phyloP scores from a whole-genome alignment of 306 rosid genomes.

The Dryas drummondii region DNA sequence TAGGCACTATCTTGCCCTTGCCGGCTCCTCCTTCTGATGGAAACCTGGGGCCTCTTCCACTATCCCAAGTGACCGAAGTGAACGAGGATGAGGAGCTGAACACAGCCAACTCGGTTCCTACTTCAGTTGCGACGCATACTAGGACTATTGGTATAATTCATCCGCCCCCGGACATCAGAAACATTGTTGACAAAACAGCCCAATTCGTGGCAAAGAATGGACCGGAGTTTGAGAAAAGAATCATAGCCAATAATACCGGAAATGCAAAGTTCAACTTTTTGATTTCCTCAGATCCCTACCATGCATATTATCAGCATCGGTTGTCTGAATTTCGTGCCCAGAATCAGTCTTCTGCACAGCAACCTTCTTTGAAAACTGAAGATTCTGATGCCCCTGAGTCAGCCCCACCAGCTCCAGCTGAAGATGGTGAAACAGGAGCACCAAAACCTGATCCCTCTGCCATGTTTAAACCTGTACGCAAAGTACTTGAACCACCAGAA shows the following conservation, averaged over 20 bases:
- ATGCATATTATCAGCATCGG: conserved; percentile 90
- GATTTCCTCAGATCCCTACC: conserved; percentile 71
- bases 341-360: conserved; percentile 55
- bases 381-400: conserved; percentile 50
- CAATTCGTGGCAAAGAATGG: conserved; percentile 91
- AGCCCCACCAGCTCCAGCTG: conserved; percentile 30
- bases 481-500: conserved; percentile 89
- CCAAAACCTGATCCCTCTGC: conserved; percentile 64
- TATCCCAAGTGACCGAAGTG: conserved; percentile 46
- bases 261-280: conserved; percentile 83
- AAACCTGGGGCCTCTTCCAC: conserved; percentile 60
- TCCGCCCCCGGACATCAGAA: conserved; percentile 85
- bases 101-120: conserved; percentile 36
- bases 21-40: conserved; percentile 88
- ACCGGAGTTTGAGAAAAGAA: conserved; percentile 87
- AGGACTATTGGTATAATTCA: conserved; percentile 92
- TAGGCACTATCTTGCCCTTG: conserved; percentile 68
- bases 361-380: conserved; percentile 33
- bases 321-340: conserved; percentile 81
- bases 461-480: conserved; percentile 62
- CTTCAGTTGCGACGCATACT: conserved; percentile 76
- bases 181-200: conserved; percentile 86
- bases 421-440: conserved; percentile 46
- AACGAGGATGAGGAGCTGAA: conserved; percentile 41
- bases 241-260: conserved; percentile 70